A percentile compares a stretch with the other conserved stretches of the same genome.
Conservation (phyloP, 768 basidiomycete genomes). For the Serendipita sp. region DNA sequence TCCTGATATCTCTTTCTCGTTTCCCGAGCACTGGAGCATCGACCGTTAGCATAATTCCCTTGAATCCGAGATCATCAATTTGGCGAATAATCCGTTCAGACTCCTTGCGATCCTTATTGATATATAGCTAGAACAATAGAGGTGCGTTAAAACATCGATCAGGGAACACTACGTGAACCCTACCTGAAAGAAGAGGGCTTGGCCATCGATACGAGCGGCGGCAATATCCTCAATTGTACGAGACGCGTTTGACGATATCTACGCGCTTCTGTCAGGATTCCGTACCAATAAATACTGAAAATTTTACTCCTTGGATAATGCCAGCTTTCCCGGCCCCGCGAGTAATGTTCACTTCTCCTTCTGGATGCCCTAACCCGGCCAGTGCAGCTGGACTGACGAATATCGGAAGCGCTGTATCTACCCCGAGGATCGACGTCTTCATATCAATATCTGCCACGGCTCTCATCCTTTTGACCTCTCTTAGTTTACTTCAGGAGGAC, state of each 20-base stretch:
- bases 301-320: slow-evolving; percentile 45
- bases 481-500: not conserved
- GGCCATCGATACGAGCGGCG: slow-evolving; percentile 12
- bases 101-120: slow-evolving; percentile 47
- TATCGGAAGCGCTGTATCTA: slow-evolving; percentile 53
- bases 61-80: slow-evolving; percentile 18
- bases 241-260: not conserved
- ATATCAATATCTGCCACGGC: slow-evolving; percentile 46
- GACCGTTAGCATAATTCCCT: slow-evolving; percentile 21
- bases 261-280: not conserved
- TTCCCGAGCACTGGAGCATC: slow-evolving; percentile 20
- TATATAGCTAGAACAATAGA: slow-evolving; percentile 40
- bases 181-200: slow-evolving; percentile 19
- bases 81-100: slow-evolving; percentile 50
- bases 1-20: slow-evolving; percentile 11
- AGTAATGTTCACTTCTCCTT: slow-evolving; percentile 71
- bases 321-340: slow-evolving; percentile 44
- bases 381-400: slow-evolving; percentile 73
- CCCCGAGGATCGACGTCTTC: slow-evolving; percentile 59
- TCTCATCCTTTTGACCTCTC: slow-evolving; percentile 26
- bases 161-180: slow-evolving; percentile 9
- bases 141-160: slow-evolving; percentile 6
- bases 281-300: not conserved
- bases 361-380: slow-evolving; percentile 73
- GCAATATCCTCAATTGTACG: slow-evolving; percentile 16